Base-by-base conservation (phyloP, 768 basidiomycete species). In the Daedaleopsis sinensis region DNA sequence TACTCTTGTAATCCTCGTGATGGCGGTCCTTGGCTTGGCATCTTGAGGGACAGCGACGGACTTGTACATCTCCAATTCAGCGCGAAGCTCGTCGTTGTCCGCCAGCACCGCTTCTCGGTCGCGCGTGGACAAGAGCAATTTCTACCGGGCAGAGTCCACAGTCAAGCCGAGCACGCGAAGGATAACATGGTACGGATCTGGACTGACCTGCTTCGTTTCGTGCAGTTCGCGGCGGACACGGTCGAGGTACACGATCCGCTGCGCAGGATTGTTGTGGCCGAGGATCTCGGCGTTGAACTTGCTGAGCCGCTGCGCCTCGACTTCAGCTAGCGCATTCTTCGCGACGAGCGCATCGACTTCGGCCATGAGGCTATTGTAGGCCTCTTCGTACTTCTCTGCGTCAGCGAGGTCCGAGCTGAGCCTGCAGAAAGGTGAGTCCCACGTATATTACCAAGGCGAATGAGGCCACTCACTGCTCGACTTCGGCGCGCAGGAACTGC, bases 211-310 rank as follows among this genome's bases (percentile, higher is more conserved):
- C 73, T 93, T 94, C 6, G 84, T 80, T 57, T 93, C 87, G 2
- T 91, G 85, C 52, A 96, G 76, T 70, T 96, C 94, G 58, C 82
- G 78, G 38, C 94, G 82, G 55, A 97, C 85, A 56, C 87, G 82
- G 60, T 96, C 95, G 16, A 97, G 86, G 66, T 96, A 96, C 72
- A 87, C 79, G 67, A 97, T 94, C 61, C 87, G 84, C 73, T 96
- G 94, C 1, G 86, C 85, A 10, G 91, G 90, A 69, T 96, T 95
- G 37, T 83, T 81, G 70, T 96, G 94, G 0, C 92, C 86, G 18
- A 94, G 76, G 59, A 96, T 90, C 71, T 94, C 87, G 0, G 92
- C 90, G 64, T 96, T 96, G 76, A 93, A 89, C 68, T 80, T 82
- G 65, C 90, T 87, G 46, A 96, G 80, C n/a, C 80, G 77, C 42